phyloP scores from a whole-genome alignment of 2,329 filamentous ascomycete species.

The Lasiodiplodia sp. region DNA sequence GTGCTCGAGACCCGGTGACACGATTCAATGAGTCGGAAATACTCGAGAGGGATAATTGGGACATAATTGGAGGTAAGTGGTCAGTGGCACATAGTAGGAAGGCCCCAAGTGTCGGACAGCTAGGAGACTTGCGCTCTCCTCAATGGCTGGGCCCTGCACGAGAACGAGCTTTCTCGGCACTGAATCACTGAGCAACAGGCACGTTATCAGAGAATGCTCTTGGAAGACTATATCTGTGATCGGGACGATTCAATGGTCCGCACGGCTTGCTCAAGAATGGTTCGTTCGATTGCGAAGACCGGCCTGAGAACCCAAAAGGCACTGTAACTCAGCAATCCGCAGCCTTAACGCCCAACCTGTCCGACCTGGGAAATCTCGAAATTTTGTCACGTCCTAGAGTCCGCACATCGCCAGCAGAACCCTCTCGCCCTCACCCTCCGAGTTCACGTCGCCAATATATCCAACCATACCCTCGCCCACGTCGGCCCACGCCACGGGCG shows the following conservation, averaged over 20 bases:
- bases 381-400: not conserved
- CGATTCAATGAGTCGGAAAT: not conserved
- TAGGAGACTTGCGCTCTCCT: not conserved
- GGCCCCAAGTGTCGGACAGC: not conserved
- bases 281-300: not conserved
- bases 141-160: not conserved
- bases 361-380: not conserved
- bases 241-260: not conserved
- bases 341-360: not conserved
- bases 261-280: too few relatives aligned
- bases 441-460: not conserved
- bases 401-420: conserved; percentile 3
- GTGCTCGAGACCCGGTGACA: not conserved
- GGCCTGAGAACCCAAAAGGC: not conserved
- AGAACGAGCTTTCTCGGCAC: not conserved
- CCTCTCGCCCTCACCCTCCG: not conserved
- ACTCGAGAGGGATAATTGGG: not conserved
- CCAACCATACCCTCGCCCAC: conserved; percentile 1
- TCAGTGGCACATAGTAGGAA: not conserved
- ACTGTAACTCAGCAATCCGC: not conserved
- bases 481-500: not conserved
- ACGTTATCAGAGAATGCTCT: not conserved
- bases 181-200: not conserved
- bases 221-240: not conserved
- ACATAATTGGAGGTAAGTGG: not conserved